Evolutionary conservation across 2,329 filamentous ascomycete genomes (phyloP), one percentile per base, ranked within the genome.

Genomic region (Cordyceps fumosorosea): DNA sequence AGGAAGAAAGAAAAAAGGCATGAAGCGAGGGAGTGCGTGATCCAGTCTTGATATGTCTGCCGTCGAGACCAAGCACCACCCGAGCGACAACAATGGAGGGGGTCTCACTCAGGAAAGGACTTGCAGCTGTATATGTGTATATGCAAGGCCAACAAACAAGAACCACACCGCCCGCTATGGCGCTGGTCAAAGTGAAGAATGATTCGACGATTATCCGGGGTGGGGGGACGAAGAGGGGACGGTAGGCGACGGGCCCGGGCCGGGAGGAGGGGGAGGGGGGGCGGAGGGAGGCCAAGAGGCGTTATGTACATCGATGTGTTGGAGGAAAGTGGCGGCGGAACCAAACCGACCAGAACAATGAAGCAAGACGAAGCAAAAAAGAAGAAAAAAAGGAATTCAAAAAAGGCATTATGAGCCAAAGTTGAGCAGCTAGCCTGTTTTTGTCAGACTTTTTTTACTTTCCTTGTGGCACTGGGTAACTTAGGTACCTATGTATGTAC

Each of bases 81-180:
- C 8, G n/a, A n/a, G 29, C 29, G 5, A 29, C 5, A 7, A 7
- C 29, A 29, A 29, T 29, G 29, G 29, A 29, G 2, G 56, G 48
- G 56, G 47, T 29, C 22, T 37, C 40, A n/a, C 29, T 29, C 29
- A 29, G 29, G 37, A 3, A 32, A 32, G 29, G 37, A 40, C 37
- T 40, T 40, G 37, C 37, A 40, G 37, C 34, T 29, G 29, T 29
- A 29, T 7, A 44, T 7, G 12, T 18, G 5, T 18, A 44, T 42
- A 53, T 60, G 57, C 57, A 60, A 54, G 57, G 57, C 57, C 57
- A 60, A 60, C 48, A 60, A 60, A 47, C 48, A 60, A 53, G 57
- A 14, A 47, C 57, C 48, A 60, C 57, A 60, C 57, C 57, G 57
- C 57, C 48, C 37, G 29, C 57, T 44, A n/a, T 59, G 47, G 37